Evolutionary conservation across 495 filamentous ascomycete species (phyloP).

Genomic region (Penicillium macrosclerotiorum): DNA sequence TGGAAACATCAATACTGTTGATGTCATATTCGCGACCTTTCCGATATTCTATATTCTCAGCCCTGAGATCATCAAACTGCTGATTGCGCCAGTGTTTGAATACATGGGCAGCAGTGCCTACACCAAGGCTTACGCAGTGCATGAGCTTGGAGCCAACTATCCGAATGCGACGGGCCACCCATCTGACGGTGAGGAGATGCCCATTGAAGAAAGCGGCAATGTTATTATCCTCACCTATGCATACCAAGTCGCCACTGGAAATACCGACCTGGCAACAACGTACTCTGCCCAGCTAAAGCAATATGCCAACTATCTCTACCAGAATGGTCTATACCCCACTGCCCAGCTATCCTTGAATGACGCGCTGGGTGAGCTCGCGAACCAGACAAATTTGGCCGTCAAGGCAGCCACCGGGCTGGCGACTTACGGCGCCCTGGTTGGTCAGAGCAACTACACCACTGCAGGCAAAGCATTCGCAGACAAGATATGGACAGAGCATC

Average conservation of each 20-base stretch:
- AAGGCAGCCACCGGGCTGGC: slow-evolving; percentile 49
- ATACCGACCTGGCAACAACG: slow-evolving; percentile 23
- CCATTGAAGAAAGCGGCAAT: slow-evolving; percentile 37
- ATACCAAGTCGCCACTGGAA: slow-evolving; percentile 34
- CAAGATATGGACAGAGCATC: slow-evolving; percentile 37
- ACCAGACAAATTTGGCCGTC: slow-evolving; percentile 53
- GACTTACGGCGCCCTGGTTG: slow-evolving; percentile 34
- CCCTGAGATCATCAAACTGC: slow-evolving; percentile 39
- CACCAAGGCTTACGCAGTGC: slow-evolving; percentile 32
- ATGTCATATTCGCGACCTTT: slow-evolving; percentile 42
- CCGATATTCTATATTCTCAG: slow-evolving; percentile 41
- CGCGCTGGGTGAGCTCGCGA: slow-evolving; percentile 40
- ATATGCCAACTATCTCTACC: slow-evolving; percentile 48
- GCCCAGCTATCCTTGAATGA: slow-evolving; percentile 51
- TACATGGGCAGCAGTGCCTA: slow-evolving; percentile 36
- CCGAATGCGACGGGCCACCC: slow-evolving; percentile 45
- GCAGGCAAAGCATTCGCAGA: slow-evolving; percentile 32
- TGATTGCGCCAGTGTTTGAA: slow-evolving; percentile 41
- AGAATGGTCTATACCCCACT: slow-evolving; percentile 40
- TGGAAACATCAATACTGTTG: slow-evolving; percentile 49
- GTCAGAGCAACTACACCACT: slow-evolving; percentile 33
- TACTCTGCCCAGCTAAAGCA: slow-evolving; percentile 31
- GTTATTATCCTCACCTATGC: slow-evolving; percentile 40
- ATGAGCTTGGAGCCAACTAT: slow-evolving; percentile 37
- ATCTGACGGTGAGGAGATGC: slow-evolving; percentile 32